Evolutionary conservation across 495 filamentous ascomycete genomes (phyloP).

Genomic region (Xylaria longipes): DNA sequence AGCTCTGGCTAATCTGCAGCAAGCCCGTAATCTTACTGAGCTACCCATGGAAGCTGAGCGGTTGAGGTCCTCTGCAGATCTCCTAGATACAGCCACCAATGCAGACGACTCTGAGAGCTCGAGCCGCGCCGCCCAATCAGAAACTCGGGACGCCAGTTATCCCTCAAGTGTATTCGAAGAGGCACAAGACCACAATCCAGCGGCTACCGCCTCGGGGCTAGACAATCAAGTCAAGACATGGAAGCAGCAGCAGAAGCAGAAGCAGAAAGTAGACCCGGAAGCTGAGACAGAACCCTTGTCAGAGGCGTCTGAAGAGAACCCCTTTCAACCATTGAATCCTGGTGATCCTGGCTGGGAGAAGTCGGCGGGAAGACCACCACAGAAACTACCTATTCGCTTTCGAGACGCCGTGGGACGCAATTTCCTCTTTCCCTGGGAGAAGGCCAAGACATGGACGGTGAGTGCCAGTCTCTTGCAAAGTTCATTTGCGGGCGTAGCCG

Average conservation of each 20-base stretch:
- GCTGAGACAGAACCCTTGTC: constrained; percentile 15
- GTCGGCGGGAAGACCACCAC: constrained; percentile 35
- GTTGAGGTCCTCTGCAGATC: background rate
- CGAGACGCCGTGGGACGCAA: constrained; percentile 71
- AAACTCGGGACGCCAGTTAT: constrained; percentile 10
- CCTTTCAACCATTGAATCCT: background rate
- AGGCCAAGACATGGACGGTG: constrained; percentile 71
- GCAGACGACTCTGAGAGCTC: background rate
- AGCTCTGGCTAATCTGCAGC: background rate
- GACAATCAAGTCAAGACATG: constrained; percentile 16
- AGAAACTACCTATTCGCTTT: constrained; percentile 65
- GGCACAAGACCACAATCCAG: background rate
- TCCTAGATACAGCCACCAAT: background rate
- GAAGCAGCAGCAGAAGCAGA: constrained; percentile 29
- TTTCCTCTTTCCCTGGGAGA: constrained; percentile 68
- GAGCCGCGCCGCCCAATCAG: background rate
- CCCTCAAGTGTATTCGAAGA: constrained; percentile 15
- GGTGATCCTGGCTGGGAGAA: constrained; percentile 30
- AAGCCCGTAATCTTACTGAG: background rate
- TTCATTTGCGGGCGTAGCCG: background rate
- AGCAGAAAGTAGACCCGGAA: constrained; percentile 29
- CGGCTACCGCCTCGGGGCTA: constrained; percentile 10
- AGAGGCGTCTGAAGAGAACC: background rate
- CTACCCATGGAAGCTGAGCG: background rate
- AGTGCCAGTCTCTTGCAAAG: constrained; percentile 29